Conservation (phyloP, 179 eudicot genomes). For the Gypsophila paniculata region DNA sequence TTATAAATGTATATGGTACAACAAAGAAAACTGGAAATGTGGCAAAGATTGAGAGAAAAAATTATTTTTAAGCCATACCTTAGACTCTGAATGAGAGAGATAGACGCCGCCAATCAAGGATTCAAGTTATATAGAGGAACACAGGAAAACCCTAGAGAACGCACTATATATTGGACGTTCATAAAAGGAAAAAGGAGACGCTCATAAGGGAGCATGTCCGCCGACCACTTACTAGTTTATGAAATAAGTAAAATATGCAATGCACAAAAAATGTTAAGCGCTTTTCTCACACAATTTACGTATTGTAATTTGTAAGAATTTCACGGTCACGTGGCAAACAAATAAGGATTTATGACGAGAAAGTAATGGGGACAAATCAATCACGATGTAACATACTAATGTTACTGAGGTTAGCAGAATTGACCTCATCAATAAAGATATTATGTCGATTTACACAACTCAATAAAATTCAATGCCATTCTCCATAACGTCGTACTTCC, state of each 20-base stretch:
- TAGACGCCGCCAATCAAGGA: background rate
- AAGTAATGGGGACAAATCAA: slow-evolving; percentile 7
- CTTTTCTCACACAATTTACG: background rate
- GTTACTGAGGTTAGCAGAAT: slow-evolving; percentile 21
- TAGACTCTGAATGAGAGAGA: background rate
- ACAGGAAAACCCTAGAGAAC: slow-evolving; percentile 12
- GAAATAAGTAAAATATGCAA: slow-evolving; percentile 3
- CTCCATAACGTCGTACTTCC: background rate
- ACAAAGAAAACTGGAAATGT: background rate
- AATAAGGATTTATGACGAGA: slow-evolving; percentile 7
- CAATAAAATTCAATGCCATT: background rate
- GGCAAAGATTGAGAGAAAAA: slow-evolving; percentile 2
- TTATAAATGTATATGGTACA: background rate
- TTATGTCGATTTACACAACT: background rate
- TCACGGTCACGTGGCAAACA: background rate
- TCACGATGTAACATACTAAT: slow-evolving; percentile 4
- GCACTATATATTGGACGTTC: slow-evolving; percentile 1
- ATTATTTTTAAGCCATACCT: background rate
- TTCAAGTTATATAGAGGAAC: background rate
- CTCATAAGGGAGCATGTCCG: too few relatives aligned
- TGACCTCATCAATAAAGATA: slow-evolving; percentile 14
- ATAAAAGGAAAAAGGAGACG: background rate
- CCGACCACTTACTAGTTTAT: background rate
- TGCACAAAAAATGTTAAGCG: slow-evolving; percentile 9
- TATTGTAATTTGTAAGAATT: slow-evolving; percentile 7